phyloP scores from a whole-genome alignment of 441 rosid species.

The Biscutella laevigata region DNA sequence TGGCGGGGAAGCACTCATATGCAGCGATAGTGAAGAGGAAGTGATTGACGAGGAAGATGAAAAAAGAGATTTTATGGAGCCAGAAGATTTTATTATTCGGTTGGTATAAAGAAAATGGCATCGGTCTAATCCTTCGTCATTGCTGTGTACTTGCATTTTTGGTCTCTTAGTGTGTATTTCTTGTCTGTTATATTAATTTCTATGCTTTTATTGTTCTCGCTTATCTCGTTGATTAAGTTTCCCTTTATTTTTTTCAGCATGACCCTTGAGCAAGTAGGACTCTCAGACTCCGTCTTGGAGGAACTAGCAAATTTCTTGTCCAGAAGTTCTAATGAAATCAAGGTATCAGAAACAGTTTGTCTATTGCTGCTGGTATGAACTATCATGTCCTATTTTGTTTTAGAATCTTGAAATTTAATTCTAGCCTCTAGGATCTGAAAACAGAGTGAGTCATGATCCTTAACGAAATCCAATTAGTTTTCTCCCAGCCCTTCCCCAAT shows the following conservation, averaged over 20 bases:
- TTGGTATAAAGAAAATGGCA: slow-evolving; percentile 35
- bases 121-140: neutral
- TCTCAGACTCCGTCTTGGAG: slow-evolving; percentile 59
- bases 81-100: slow-evolving; percentile 87
- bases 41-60: slow-evolving; percentile 73
- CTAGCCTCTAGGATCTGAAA: slow-evolving; percentile 9
- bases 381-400: neutral
- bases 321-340: slow-evolving; percentile 61
- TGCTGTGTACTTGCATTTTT: slow-evolving; percentile 10
- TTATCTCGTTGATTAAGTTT: neutral
- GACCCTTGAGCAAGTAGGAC: slow-evolving; percentile 64
- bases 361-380: neutral
- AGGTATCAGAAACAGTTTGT: slow-evolving; percentile 39
- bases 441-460: slow-evolving; percentile 15
- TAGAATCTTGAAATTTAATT: slow-evolving; percentile 6
- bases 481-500: slow-evolving; percentile 87
- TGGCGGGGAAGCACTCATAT: slow-evolving; percentile 96
- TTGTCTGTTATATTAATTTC: neutral
- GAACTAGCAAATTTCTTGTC: slow-evolving; percentile 58
- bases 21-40: slow-evolving; percentile 99
- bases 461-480: slow-evolving; percentile 32
- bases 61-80: slow-evolving; percentile 58
- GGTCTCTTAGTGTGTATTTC: slow-evolving; percentile 1
- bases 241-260: slow-evolving; percentile 45
- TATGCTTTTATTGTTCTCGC: neutral